Conservation (phyloP, 1,284 basidiomycete species). For the Ganoderma meredithae region DNA sequence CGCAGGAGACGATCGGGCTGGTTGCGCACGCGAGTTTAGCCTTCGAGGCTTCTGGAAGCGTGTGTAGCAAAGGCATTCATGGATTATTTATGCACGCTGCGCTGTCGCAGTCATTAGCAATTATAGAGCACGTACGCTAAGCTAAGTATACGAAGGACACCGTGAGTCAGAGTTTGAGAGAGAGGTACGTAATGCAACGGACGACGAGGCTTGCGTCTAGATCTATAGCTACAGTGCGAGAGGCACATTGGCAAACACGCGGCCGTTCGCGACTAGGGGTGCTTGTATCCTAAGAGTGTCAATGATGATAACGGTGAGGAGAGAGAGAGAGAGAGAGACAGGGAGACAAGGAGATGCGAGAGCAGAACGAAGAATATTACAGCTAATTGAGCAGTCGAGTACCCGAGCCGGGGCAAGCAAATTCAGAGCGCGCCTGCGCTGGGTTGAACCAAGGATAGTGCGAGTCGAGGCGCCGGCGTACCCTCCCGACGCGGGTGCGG, state of each 20-base stretch:
- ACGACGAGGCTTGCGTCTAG: not conserved
- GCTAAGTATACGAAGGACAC: not conserved
- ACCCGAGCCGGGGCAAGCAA: conserved; percentile 4
- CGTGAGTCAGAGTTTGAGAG: not conserved
- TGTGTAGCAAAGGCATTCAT: not conserved
- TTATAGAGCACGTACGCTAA: not conserved
- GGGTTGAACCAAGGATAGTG: not conserved
- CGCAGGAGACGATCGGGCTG: not conserved
- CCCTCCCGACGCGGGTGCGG: conserved; percentile 4
- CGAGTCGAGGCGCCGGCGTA: not conserved
- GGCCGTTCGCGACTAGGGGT: conserved; percentile 5
- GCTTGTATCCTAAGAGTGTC: not conserved
- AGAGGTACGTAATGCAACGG: not conserved
- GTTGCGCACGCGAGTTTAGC: conserved; percentile 1
- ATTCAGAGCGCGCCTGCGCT: conserved; percentile 17
- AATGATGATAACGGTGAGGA: not conserved
- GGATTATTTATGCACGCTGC: not conserved
- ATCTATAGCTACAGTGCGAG: conserved; percentile 6
- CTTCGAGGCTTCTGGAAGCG: not conserved
- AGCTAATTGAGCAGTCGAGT: conserved; percentile 6
- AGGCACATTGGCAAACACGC: not conserved
- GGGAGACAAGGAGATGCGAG: conserved; percentile 10
- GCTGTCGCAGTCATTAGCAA: not conserved
- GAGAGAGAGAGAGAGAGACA: not conserved
- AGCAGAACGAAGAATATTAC: conserved; percentile 22